A percentile compares a stretch with the other conserved stretches of the same genome.
phyloP scores from a whole-genome alignment of 73 alveolate species.

The Paramecium tetraurelia region DNA sequence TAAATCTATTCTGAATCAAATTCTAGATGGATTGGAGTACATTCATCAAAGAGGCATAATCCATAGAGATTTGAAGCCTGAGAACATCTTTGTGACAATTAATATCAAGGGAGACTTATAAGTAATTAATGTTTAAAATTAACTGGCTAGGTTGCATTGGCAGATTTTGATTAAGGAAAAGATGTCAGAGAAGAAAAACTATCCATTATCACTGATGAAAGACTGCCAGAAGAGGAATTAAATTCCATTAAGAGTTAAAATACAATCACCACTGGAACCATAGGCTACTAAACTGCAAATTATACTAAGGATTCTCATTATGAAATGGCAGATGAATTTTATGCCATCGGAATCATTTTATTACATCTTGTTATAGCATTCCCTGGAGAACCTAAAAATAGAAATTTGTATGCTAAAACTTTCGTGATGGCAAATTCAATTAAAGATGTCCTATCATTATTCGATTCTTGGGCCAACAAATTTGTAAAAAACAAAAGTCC shows the following conservation, averaged over 20 bases:
- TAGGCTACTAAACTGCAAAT: constrained; percentile 29
- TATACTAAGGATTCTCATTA: constrained; percentile 16
- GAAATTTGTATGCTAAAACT: constrained; percentile 10
- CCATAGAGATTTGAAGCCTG: constrained; percentile 43
- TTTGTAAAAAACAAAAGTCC: constrained; percentile 16
- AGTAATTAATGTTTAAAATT: not conserved
- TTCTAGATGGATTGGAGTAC: constrained; percentile 37
- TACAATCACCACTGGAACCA: constrained; percentile 12
- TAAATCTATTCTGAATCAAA: not conserved
- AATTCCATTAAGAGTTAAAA: constrained; percentile 5
- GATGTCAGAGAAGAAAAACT: constrained; percentile 32
- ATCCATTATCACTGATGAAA: not conserved
- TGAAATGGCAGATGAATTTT: constrained; percentile 51
- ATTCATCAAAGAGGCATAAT: constrained; percentile 25
- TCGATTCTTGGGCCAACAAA: constrained; percentile 22
- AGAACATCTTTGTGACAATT: constrained; percentile 30
- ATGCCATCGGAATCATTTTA: constrained; percentile 15
- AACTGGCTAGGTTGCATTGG: constrained; percentile 2
- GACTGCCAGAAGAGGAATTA: constrained; percentile 33
- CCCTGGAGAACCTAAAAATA: constrained; percentile 39
- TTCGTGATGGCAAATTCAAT: not conserved
- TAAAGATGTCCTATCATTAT: not conserved
- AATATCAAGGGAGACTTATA: constrained; percentile 19
- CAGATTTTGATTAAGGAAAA: constrained; percentile 44
- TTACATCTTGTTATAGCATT: constrained; percentile 43